These are phyloP conservation scores for Penicillium sp. DNA, from an alignment of 2,329 filamentous ascomycete genomes.

Conservation along the genomic window DNA sequence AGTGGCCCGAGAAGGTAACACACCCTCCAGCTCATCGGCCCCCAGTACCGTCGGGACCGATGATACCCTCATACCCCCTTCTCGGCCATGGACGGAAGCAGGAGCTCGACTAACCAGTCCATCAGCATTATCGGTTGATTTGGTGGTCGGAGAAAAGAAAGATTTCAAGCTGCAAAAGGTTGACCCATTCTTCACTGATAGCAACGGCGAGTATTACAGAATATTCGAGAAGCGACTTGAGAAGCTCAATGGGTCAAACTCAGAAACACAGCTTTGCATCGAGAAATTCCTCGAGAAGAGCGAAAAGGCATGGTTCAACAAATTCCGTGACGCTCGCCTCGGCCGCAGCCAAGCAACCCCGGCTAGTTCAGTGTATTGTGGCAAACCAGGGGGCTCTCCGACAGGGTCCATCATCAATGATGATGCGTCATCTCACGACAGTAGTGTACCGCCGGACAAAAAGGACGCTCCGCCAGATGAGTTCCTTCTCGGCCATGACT, in stretches of 20 bases:
- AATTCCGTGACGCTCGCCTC: constrained; percentile 57
- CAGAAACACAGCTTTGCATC: constrained; percentile 58
- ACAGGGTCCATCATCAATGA: constrained; percentile 43
- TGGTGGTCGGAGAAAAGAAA: constrained; percentile 58
- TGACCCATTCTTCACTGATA: constrained; percentile 64
- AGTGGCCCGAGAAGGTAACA: constrained; percentile 17
- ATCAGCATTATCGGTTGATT: constrained; percentile 53
- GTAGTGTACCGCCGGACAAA: constrained; percentile 32
- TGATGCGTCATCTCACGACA: constrained; percentile 33
- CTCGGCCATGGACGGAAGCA: constrained; percentile 30
- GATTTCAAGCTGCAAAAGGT: constrained; percentile 63
- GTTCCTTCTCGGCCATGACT: constrained; percentile 55
- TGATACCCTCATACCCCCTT: constrained; percentile 31
- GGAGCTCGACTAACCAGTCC: constrained; percentile 39
- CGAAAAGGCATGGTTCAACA: constrained; percentile 64
- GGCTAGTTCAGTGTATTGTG: constrained; percentile 33
- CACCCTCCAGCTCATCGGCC: constrained; percentile 25
- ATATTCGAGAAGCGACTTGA: constrained; percentile 58
- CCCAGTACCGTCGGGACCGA: constrained; percentile 33
- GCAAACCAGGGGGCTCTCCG: constrained; percentile 34
- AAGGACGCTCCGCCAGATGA: constrained; percentile 46
- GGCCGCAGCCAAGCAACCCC: constrained; percentile 46
- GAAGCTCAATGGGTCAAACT: constrained; percentile 54
- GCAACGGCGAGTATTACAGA: constrained; percentile 58
- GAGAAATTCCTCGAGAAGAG: constrained; percentile 62